Conservation (phyloP, 164 flowering plant species). For the Amborella trichopoda region DNA sequence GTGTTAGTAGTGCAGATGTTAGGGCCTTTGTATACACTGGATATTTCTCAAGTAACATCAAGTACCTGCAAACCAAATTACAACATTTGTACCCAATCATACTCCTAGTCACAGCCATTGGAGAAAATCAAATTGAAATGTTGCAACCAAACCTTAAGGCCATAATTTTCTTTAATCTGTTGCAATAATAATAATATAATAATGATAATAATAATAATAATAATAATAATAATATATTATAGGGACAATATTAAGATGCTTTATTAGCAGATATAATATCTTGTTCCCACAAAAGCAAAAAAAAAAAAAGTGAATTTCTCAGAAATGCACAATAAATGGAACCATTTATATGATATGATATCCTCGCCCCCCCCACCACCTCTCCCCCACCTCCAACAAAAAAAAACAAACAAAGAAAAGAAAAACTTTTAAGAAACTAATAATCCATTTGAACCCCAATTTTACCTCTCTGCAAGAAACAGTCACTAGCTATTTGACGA, state of each 20-base stretch:
- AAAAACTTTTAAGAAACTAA: too few relatives aligned
- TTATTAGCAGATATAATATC: too few relatives aligned
- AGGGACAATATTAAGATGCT: background rate
- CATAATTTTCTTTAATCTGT: background rate
- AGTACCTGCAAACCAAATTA: conserved; percentile 39
- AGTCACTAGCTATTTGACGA: too few relatives aligned
- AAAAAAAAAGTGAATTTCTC: background rate
- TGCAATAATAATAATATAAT: background rate
- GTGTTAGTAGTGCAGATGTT: conserved; percentile 65
- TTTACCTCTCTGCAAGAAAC: too few relatives aligned
- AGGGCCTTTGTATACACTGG: conserved; percentile 73
- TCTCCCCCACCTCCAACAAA: background rate
- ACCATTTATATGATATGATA: background rate
- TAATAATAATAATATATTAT: background rate
- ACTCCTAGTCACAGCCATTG: background rate
- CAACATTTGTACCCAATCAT: background rate
- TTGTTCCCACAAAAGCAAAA: too few relatives aligned
- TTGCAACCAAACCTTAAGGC: background rate
- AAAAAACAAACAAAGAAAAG: too few relatives aligned
- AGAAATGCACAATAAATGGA: background rate
- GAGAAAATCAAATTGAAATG: background rate
- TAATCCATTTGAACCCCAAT: too few relatives aligned
- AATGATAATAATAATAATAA: background rate
- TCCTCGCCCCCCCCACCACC: background rate
- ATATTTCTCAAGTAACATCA: conserved; percentile 47